Base-by-base conservation (phyloP, 305 asterid species). In the Galium porrigens region DNA sequence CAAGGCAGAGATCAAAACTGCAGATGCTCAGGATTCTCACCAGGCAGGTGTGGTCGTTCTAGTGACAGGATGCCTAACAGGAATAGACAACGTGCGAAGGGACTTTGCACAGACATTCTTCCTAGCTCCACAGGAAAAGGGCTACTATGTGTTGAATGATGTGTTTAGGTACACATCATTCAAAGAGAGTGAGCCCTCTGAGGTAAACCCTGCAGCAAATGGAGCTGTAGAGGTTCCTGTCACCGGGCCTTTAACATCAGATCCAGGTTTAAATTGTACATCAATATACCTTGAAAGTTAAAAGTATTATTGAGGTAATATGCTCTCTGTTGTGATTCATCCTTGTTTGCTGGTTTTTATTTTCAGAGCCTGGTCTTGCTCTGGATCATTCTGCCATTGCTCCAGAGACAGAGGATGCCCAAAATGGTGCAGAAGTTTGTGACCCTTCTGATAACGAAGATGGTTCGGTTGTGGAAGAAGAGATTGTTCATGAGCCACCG, bases 91-190 rank as follows among this genome's bases (percentile, higher is more conserved):
- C 42, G 74, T 79, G 64, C 76, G 67, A 68, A 79, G 75, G 81
- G 82, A 82, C 73, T 89, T 89, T 64, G 42, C 89, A 3, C 96
- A 89, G 69, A 83, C 89, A 20, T 89, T 89, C 73, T 89, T 86
- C 69, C 94, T 89, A 17, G 96, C 96, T 67, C 96, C 96, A 52
- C 95, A 86, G 72, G 94, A 85, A 70, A 85, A 79, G 39, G 96
- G 96, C 27, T 89, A 79, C 76, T 89, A 80, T 70, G 95, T 86
- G 46, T 69, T 83, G 61, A 88, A 88, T 68, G 96, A 84, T 74
- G 81, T 83, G 64, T 86, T 88, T 59, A 80, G 96, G 69, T 86
- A 77, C 56, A 74, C n/a, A n/a, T n/a, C n/a, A n/a, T n/a, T 81
- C 34, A 82, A 75, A 49, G 89, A 82, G 63, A 77, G 59, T 71